Conservation (phyloP, 345 rosid genomes). For the Bruguiera gymnorhiza region DNA sequence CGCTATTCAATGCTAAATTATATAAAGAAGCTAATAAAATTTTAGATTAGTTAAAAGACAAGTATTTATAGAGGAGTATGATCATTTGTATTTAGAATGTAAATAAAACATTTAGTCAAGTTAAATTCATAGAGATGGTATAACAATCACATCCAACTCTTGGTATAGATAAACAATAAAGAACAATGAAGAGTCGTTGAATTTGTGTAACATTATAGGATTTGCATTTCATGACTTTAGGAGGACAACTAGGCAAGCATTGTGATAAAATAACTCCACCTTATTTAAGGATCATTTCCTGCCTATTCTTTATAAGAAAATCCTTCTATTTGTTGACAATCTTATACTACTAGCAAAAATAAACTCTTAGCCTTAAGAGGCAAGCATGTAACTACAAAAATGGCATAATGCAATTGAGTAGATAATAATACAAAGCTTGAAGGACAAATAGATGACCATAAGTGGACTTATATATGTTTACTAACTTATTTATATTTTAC, state of each 20-base stretch:
- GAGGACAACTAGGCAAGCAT: slow-evolving; percentile 77
- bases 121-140: slow-evolving; percentile 15
- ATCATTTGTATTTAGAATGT: no score
- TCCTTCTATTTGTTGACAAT: not conserved
- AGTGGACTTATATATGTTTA: not conserved
- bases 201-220: slow-evolving; percentile 81
- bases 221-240: slow-evolving; percentile 86
- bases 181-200: slow-evolving; percentile 24
- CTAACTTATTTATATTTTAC: not conserved
- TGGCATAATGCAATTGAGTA: not conserved
- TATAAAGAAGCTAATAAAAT: not conserved
- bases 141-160: slow-evolving; percentile 27
- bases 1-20: not conserved
- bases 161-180: slow-evolving; percentile 26
- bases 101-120: not conserved
- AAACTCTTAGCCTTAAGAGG: not conserved
- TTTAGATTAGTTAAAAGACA: no score
- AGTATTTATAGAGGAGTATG: no score
- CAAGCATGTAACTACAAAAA: not conserved
- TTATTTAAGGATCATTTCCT: slow-evolving; percentile 66
- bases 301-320: slow-evolving; percentile 62
- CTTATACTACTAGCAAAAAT: not conserved
- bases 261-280: slow-evolving; percentile 93
- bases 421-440: not conserved
- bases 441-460: not conserved